A percentile compares a stretch with the other conserved stretches of the same genome.
phyloP scores from a whole-genome alignment of 2,329 filamentous ascomycete species.

The Hysterium pulicare region DNA sequence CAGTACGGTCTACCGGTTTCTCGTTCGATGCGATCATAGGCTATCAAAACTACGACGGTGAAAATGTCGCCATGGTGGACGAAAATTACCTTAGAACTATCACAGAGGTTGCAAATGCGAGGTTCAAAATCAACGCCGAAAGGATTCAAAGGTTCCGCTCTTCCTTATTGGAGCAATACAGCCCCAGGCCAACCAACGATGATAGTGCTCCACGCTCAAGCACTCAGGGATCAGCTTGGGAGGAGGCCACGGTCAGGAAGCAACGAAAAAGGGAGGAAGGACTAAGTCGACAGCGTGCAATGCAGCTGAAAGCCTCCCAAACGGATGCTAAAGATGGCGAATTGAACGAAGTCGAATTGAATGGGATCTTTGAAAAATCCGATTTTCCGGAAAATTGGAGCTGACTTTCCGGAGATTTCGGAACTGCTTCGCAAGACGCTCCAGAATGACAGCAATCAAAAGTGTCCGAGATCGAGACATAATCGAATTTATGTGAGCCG shows the following conservation, averaged over 20 bases:
- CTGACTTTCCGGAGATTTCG: no score
- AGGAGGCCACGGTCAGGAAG: slow-evolving; percentile 37
- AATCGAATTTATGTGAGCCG: no score
- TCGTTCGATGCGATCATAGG: slow-evolving; percentile 80
- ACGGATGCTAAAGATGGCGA: no score
- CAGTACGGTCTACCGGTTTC: slow-evolving; percentile 78
- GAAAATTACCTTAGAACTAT: slow-evolving; percentile 66
- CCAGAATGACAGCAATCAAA: no score
- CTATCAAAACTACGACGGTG: slow-evolving; percentile 38
- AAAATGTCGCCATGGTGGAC: slow-evolving; percentile 52
- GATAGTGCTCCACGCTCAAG: slow-evolving; percentile 19
- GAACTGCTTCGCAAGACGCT: no score
- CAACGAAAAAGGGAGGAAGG: slow-evolving; percentile 42
- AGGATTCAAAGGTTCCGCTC: slow-evolving; percentile 63
- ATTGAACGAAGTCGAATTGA: slow-evolving; percentile 5
- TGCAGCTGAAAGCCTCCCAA: slow-evolving; percentile 5
- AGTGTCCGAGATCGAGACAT: no score
- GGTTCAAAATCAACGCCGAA: slow-evolving; percentile 66
- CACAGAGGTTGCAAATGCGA: slow-evolving; percentile 67
- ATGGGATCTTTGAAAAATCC: slow-evolving; percentile 7
- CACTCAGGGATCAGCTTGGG: slow-evolving; percentile 37
- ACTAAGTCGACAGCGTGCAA: slow-evolving; percentile 48
- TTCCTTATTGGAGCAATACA: slow-evolving; percentile 43
- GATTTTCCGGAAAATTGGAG: no score
- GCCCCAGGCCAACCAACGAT: slow-evolving; percentile 1